Percentiles rank a stretch among this genome's conserved stretches.
These are phyloP conservation scores for Herpetomonas tarakana DNA, from an alignment of 208 protist genomes.

Conservation along the genomic window DNA sequence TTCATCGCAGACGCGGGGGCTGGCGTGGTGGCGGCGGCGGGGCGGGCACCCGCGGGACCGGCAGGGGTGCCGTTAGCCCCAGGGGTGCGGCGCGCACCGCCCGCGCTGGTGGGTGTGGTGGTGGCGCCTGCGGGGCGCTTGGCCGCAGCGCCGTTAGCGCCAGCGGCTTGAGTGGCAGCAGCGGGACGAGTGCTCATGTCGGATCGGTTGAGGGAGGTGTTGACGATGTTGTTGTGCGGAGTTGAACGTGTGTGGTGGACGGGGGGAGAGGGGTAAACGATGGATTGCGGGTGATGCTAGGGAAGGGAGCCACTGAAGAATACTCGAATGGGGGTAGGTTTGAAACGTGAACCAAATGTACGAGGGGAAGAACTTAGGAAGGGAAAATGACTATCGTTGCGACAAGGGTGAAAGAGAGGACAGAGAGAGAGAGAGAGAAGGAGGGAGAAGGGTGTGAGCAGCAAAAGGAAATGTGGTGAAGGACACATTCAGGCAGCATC, in stretches of 20 bases:
- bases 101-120: neutral
- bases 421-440: no score
- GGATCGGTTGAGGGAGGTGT: neutral
- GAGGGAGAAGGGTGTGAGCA: no score
- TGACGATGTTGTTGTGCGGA: neutral
- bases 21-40: conserved; percentile 3
- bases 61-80: conserved; percentile 1
- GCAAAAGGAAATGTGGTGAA: no score
- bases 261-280: no score
- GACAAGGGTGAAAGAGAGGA: no score
- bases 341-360: no score
- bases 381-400: no score
- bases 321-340: no score
- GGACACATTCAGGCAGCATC: no score
- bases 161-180: neutral
- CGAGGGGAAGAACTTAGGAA: no score
- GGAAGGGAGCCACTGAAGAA: no score
- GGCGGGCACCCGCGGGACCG: neutral
- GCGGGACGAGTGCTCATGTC: conserved; percentile 11
- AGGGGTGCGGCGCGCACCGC: neutral
- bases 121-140: neutral
- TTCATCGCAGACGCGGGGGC: conserved; percentile 1
- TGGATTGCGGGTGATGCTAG: no score
- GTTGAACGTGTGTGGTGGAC: neutral
- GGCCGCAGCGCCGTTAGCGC: neutral